Conservation (phyloP, 768 basidiomycete species). For the Calocera cornea region DNA sequence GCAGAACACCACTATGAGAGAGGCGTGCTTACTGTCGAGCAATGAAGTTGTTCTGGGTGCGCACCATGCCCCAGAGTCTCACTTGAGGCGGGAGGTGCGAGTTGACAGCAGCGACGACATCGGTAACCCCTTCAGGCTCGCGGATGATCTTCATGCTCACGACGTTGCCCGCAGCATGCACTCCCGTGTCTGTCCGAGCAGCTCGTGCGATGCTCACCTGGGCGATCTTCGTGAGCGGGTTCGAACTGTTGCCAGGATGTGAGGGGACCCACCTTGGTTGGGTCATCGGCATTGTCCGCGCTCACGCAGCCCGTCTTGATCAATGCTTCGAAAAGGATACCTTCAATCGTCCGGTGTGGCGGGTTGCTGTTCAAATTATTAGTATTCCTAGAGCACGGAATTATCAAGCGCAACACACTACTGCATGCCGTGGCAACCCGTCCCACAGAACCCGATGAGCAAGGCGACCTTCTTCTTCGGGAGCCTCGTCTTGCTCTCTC, state of each 20-base stretch:
- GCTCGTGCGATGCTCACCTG: constrained; percentile 77
- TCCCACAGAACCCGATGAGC: constrained; percentile 81
- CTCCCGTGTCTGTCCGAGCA: constrained; percentile 92
- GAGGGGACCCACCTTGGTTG: constrained; percentile 50
- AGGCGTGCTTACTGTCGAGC: constrained; percentile 22
- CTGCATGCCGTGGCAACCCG: constrained; percentile 90
- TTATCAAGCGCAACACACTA: constrained; percentile 44
- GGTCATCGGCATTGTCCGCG: constrained; percentile 81
- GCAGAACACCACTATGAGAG: neutral
- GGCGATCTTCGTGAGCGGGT: neutral
- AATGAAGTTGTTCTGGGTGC: constrained; percentile 33
- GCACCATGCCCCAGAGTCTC: constrained; percentile 77
- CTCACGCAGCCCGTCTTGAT: constrained; percentile 89
- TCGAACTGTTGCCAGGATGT: neutral
- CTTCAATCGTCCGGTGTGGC: constrained; percentile 58
- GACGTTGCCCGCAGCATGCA: constrained; percentile 90
- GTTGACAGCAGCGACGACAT: constrained; percentile 65
- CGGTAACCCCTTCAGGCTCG: constrained; percentile 51
- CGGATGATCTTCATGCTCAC: constrained; percentile 43
- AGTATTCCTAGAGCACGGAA: neutral
- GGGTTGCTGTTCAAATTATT: constrained; percentile 27
- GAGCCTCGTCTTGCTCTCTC: constrained; percentile 14
- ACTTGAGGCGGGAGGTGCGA: constrained; percentile 81
- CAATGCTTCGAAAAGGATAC: constrained; percentile 73
- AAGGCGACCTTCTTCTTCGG: constrained; percentile 80